phyloP scores from a whole-genome alignment of 306 rosid genomes.

The Fagus crenata region DNA sequence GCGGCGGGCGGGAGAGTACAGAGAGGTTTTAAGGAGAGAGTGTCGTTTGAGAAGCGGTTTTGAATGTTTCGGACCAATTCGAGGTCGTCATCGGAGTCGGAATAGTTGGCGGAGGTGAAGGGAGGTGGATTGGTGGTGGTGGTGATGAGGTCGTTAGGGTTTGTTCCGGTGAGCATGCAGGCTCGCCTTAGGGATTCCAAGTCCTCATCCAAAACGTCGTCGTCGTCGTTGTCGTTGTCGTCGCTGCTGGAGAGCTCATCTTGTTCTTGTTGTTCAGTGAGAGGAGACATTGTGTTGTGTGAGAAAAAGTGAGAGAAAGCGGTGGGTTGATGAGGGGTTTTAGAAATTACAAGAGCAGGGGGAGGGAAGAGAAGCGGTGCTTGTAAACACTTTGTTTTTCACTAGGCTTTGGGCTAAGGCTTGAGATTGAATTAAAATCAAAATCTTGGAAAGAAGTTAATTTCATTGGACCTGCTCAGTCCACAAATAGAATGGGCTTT shows the following conservation, averaged over 20 bases:
- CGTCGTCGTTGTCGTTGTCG: conserved; percentile 19
- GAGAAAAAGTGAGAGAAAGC: background rate
- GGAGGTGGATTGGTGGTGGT: background rate
- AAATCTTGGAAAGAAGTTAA: no score
- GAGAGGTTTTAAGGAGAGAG: conserved; percentile 37
- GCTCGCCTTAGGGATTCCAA: conserved; percentile 67
- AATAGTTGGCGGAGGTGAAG: background rate
- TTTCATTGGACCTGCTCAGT: no score
- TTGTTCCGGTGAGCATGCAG: conserved; percentile 42
- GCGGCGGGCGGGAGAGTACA: conserved; percentile 36
- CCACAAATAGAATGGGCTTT: no score
- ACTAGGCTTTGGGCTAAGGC: no score
- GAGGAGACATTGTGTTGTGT: conserved; percentile 41
- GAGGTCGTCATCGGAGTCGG: conserved; percentile 37
- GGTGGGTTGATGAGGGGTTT: background rate
- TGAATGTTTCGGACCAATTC: conserved; percentile 49
- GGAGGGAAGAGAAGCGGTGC: background rate
- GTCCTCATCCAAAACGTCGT: conserved; percentile 59
- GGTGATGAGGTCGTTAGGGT: conserved; percentile 20
- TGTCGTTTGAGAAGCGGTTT: conserved; percentile 46
- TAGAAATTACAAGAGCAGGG: background rate
- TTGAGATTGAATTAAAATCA: no score
- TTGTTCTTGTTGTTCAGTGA: conserved; percentile 28
- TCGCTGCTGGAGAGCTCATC: conserved; percentile 30
- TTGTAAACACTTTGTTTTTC: no score